These are phyloP conservation scores for Pythium monospermum DNA, from an alignment of 352 stramenopile species.

Conservation along the genomic window DNA sequence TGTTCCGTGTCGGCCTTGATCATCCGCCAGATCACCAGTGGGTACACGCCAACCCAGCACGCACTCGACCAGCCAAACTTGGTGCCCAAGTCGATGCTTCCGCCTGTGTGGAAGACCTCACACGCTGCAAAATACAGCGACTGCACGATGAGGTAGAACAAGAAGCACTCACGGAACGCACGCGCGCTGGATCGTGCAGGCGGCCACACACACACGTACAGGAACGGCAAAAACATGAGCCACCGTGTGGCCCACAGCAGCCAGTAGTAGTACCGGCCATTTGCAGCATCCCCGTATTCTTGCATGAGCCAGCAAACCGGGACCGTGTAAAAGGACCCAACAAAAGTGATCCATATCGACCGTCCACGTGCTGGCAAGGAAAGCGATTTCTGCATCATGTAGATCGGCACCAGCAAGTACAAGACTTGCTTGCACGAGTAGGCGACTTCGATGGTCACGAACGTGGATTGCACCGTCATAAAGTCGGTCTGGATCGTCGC, in stretches of 20 bases:
- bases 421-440: slow-evolving; percentile 56
- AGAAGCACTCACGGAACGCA: slow-evolving; percentile 56
- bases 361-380: slow-evolving; percentile 46
- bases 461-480: slow-evolving; percentile 11
- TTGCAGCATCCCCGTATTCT: slow-evolving; percentile 1
- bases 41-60: slow-evolving; percentile 44
- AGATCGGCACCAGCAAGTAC: slow-evolving; percentile 57
- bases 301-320: slow-evolving; percentile 37
- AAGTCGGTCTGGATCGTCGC: slow-evolving; percentile 29
- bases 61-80: slow-evolving; percentile 29
- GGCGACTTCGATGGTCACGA: slow-evolving; percentile 29
- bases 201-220: slow-evolving; percentile 38
- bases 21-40: slow-evolving; percentile 64
- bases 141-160: slow-evolving; percentile 30
- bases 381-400: slow-evolving; percentile 58
- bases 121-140: slow-evolving; percentile 8
- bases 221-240: slow-evolving; percentile 30
- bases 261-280: slow-evolving; percentile 27
- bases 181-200: slow-evolving; percentile 39
- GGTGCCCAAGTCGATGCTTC: slow-evolving; percentile 23
- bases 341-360: slow-evolving; percentile 33
- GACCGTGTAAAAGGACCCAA: slow-evolving; percentile 52
- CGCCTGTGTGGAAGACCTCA: slow-evolving; percentile 27
- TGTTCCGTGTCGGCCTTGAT: slow-evolving; percentile 64
- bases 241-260: slow-evolving; percentile 25